Evolutionary conservation across 495 filamentous ascomycete species (phyloP).

Genomic region (Lophiotrema nucula): DNA sequence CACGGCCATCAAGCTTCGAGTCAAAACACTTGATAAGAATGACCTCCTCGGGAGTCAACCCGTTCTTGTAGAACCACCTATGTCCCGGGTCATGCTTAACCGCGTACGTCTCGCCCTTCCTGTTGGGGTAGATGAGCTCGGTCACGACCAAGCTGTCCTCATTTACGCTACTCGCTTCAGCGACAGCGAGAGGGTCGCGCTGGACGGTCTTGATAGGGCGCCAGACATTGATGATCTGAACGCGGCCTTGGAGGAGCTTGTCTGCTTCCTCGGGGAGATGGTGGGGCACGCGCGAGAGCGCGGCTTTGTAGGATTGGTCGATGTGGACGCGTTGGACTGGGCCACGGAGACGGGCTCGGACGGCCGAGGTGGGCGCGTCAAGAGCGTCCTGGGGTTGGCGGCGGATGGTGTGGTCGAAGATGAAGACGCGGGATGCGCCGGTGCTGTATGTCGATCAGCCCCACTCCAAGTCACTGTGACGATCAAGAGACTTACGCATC

Average conservation of each 20-base stretch:
- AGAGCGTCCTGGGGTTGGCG: constrained; percentile 42
- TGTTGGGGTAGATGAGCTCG: constrained; percentile 33
- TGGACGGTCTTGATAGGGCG: constrained; percentile 64
- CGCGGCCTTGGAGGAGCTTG: constrained; percentile 57
- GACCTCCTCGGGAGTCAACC: constrained; percentile 58
- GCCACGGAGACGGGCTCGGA: constrained; percentile 48
- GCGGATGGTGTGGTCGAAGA: constrained; percentile 78
- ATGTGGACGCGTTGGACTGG: constrained; percentile 70
- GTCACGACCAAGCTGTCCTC: constrained; percentile 31
- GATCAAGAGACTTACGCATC: constrained; percentile 46
- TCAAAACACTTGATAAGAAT: constrained; percentile 72
- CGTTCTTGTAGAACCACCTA: constrained; percentile 31
- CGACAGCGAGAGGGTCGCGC: constrained; percentile 63
- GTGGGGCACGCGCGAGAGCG: constrained; percentile 54
- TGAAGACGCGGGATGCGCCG: constrained; percentile 58
- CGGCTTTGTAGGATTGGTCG: constrained; percentile 66
- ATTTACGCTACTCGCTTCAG: constrained; percentile 45
- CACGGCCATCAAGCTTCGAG: constrained; percentile 57
- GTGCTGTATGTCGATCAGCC: constrained; percentile 45
- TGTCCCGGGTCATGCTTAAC: constrained; percentile 26
- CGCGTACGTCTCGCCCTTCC: constrained; percentile 30
- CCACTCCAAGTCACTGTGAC: no score
- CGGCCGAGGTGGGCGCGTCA: neutral
- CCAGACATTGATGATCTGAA: constrained; percentile 75
- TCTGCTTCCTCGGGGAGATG: constrained; percentile 64